Percentiles rank a stretch among this genome's conserved stretches.
Evolutionary conservation across 73 alveolate species (phyloP).

Genomic region (Tetrahymena thermophila): DNA sequence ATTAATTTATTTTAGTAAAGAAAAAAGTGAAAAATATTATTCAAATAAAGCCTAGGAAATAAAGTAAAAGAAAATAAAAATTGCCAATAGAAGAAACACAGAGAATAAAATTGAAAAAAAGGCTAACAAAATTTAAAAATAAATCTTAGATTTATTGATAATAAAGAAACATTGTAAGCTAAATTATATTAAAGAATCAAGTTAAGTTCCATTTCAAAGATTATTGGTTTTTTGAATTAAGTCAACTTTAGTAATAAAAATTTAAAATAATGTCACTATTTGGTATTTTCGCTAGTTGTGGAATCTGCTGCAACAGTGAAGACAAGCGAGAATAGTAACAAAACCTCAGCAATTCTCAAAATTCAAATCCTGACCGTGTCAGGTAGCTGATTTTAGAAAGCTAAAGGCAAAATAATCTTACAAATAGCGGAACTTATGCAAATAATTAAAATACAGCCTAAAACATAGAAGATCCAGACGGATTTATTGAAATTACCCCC

Average conservation of each 20-base stretch:
- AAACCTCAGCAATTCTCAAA: neutral
- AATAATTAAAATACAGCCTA: neutral
- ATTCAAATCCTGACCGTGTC: neutral
- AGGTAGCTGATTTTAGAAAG: neutral
- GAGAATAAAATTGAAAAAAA: neutral
- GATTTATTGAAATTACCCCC: neutral
- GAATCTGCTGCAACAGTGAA: neutral
- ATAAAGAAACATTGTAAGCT: neutral
- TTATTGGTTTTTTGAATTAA: neutral
- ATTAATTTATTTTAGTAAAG: neutral
- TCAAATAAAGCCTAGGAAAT: neutral
- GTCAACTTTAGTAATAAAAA: neutral
- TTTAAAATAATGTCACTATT: neutral
- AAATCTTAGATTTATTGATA: neutral
- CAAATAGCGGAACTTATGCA: neutral
- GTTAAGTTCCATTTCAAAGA: neutral
- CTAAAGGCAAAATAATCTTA: neutral
- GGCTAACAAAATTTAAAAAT: neutral
- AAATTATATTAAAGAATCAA: neutral
- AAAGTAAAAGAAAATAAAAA: neutral
- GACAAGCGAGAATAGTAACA: neutral
- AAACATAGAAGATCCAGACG: neutral
- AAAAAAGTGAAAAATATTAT: neutral
- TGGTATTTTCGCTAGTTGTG: neutral
- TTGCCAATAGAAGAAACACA: neutral